Base-by-base conservation (phyloP, 345 rosid species). In the Hibiscus trionum region DNA sequence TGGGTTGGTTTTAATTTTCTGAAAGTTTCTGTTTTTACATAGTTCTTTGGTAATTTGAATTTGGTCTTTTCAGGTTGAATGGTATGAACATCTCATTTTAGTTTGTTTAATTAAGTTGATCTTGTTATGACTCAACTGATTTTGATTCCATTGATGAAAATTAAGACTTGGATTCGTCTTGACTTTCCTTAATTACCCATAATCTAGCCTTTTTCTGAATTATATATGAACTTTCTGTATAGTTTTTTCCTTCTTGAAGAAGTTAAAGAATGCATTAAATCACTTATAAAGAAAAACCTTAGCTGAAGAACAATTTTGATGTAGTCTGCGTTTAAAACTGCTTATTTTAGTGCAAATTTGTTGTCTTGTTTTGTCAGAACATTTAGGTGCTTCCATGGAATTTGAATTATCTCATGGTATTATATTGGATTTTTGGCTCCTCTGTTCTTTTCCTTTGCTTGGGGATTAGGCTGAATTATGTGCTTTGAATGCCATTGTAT, bases 1-100 rank as follows among this genome's bases (percentile, higher is more conserved):
- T 58, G 69, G 64, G 69, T 15, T 69, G 39, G 27, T 59, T 31
- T 37, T 65, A 5, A 16, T 72, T 26, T 68, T 68, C 64, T 0
- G 15, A 33, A 35, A 35, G 37, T 35, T 35, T 35, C 26, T 44
- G 26, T 56, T 49, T 29, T 50, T 44, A 12, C 9, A 6, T 17
- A 19, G 27, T 1, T 47, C 14, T 33, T 64, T 11, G 2, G 42
- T 3, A 16, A 26, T 4, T 44, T 75, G 49, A 14, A 2, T 6
- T 53, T 75, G 72, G 29, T 17, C 1, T 4, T 56, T 50, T 3
- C 7, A 56, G 61, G 69, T 63, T 14, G 67, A 47, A 47, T 26
- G 42, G 15, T 27, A 16, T 68, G 57, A 68, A 50, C 59, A 50
- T 55, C 19, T 63, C 21, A 37, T 39, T 72, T 17, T 61, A 52